Evolutionary conservation across 2,329 filamentous ascomycete genomes (phyloP), one percentile per base, ranked within the genome.

Genomic region (Neonectria ditissima): DNA sequence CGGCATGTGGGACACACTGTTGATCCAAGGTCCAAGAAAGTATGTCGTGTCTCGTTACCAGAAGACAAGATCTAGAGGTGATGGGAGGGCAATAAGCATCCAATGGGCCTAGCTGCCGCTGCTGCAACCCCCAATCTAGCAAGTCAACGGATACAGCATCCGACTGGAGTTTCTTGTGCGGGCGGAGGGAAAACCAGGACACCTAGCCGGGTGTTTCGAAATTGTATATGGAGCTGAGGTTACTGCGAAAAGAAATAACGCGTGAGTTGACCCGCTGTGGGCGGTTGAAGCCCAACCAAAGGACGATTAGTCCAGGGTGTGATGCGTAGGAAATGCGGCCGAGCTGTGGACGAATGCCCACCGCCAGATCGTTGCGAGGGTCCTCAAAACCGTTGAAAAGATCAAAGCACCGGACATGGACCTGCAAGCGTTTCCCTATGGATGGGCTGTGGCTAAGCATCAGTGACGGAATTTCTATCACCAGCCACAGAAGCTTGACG

Each of bases 1-100:
- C 47, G 48, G 56, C 41, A 34, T 45, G n/a, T 28, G 32, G 44
- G 55, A 37, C 55, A 45, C 47, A 16, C 45, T 57, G 32, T 13
- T n/a, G 24, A 48, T 32, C 20, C 54, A 39, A n/a, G 16, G 16
- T n/a, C 24, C 43, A n/a, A 24, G 14, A 39, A 32, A 32, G 47
- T 32, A 32, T 32, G 28, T 50, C 28, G 28, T 50, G 10, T 32
- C 47, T 32, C 13, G 47, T 32, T 13, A 30, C 26, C 28, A 32
- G 47, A 22, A 50, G 11, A n/a, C 28, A 20, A 32, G 18, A 50
- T 10, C n/a, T 22, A 32, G n/a, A 32, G 14, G n/a, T 50, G 47
- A 18, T 28, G 47, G 47, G 28, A 50, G 28, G 47, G 47, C n/a
- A 50, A 16, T 13, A 14, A 50, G 26, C 28, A 50, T 50, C 47